Evolutionary conservation across 805 yeast species (phyloP).

Genomic region (Wickerhamiella kazuoi): DNA sequence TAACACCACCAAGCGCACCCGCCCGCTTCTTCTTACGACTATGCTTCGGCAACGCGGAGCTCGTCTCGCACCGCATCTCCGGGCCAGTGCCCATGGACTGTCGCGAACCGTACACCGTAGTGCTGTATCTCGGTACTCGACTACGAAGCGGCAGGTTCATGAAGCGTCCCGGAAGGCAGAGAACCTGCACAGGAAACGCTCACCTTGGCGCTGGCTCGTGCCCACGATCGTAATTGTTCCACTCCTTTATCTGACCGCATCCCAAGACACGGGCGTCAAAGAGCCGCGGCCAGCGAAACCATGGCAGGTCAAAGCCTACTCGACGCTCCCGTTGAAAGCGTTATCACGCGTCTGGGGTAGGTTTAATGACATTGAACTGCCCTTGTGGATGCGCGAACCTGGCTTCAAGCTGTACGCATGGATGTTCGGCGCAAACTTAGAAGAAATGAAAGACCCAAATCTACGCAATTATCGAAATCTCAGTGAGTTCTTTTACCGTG

Average conservation of each 20-base stretch:
- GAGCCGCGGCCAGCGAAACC: conserved; percentile 39
- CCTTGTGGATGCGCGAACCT: conserved; percentile 74
- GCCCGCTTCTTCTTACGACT: not conserved
- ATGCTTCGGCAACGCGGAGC: not conserved
- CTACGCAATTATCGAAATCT: conserved; percentile 58
- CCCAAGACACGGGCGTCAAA: conserved; percentile 4
- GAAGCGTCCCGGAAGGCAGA: not conserved
- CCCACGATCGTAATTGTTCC: conserved; percentile 1
- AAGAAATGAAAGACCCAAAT: conserved; percentile 76
- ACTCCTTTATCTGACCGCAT: conserved; percentile 1
- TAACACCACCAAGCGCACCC: too few species aligned
- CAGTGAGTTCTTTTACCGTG: conserved; percentile 81
- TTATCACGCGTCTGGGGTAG: conserved; percentile 90
- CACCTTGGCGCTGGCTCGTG: conserved; percentile 3
- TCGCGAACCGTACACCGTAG: not conserved
- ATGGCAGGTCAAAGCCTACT: conserved; percentile 80
- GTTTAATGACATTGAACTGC: conserved; percentile 65
- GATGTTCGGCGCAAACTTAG: conserved; percentile 72
- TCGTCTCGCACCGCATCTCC: not conserved
- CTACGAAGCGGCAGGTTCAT: not conserved
- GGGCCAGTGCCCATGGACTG: not conserved
- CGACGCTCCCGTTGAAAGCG: conserved; percentile 79
- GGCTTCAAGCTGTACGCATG: conserved; percentile 62
- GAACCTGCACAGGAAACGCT: not conserved
- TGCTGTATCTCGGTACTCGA: not conserved